Evolutionary conservation across 2,329 filamentous ascomycete genomes (phyloP).

Genomic region (Colletotrichum orchidophilum): DNA sequence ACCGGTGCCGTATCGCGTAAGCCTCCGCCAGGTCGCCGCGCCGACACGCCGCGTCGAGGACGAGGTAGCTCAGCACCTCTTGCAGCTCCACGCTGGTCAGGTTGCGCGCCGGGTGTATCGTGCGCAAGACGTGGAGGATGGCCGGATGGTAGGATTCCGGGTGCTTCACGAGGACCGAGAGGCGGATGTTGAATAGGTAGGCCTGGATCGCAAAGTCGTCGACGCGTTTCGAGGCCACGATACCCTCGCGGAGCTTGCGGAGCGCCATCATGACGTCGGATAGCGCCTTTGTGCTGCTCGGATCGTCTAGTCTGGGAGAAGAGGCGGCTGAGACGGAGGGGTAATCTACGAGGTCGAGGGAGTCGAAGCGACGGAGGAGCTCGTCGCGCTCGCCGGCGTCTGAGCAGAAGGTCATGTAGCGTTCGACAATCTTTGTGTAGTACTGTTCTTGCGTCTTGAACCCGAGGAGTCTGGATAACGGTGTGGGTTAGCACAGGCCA

Average conservation of each 20-base stretch:
- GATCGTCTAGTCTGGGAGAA: conserved; percentile 31
- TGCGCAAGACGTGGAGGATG: conserved; percentile 78
- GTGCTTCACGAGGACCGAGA: conserved; percentile 82
- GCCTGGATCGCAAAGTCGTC: conserved; percentile 88
- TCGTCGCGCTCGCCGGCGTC: conserved; percentile 75
- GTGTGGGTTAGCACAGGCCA: conserved; percentile 23
- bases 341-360: conserved; percentile 57
- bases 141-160: conserved; percentile 92
- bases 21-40: conserved; percentile 79
- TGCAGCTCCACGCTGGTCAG: conserved; percentile 77
- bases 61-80: conserved; percentile 82
- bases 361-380: conserved; percentile 79
- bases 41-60: conserved; percentile 90
- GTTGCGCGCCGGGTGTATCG: conserved; percentile 73
- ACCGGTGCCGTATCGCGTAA: conserved; percentile 70
- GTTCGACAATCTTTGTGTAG: conserved; percentile 86
- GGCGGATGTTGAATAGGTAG: conserved; percentile 90
- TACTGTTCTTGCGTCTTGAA: conserved; percentile 84
- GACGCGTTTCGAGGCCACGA: conserved; percentile 78
- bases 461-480: conserved; percentile 69
- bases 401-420: conserved; percentile 91
- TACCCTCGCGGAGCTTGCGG: conserved; percentile 90
- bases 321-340: conserved; percentile 28
- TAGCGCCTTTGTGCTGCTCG: conserved; percentile 68
- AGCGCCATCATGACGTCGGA: conserved; percentile 82